phyloP scores from a whole-genome alignment of 2,329 filamentous ascomycete species.

The Diaporthe sp. region DNA sequence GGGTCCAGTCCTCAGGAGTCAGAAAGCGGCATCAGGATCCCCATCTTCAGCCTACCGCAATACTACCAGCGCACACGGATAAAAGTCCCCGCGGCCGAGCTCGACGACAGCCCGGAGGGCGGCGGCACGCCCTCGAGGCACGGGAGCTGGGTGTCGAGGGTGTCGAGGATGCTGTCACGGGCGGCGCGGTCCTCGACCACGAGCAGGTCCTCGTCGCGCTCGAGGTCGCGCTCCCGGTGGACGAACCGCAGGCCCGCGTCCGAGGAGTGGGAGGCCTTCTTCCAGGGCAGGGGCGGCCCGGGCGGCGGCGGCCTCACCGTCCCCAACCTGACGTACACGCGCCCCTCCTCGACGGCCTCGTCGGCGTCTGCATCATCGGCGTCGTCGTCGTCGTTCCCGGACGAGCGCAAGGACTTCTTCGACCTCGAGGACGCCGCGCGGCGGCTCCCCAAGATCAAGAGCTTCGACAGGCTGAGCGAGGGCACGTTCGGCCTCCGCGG shows the following conservation, averaged over 20 bases:
- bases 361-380: neutral
- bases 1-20: neutral
- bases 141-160: constrained; percentile 30
- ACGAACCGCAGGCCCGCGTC: constrained; percentile 14
- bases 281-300: neutral
- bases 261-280: constrained; percentile 30
- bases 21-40: constrained; percentile 18
- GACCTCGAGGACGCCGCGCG: neutral
- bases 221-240: constrained; percentile 17
- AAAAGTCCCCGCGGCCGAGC: constrained; percentile 8
- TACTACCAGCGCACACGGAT: neutral
- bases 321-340: constrained; percentile 8
- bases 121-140: constrained; percentile 6
- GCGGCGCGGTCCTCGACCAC: constrained; percentile 29
- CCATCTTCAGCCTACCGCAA: constrained; percentile 7
- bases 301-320: constrained; percentile 9
- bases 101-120: constrained; percentile 13
- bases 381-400: neutral
- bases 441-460: constrained; percentile 12
- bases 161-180: constrained; percentile 29
- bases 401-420: neutral
- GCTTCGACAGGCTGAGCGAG: constrained; percentile 34
- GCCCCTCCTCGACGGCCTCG: constrained; percentile 16
- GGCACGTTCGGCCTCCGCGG: constrained; percentile 33
- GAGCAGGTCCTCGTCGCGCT: constrained; percentile 28